A percentile compares a stretch with the other conserved stretches of the same genome.
Conservation (phyloP, 2,329 filamentous ascomycete genomes). For the Trichoderma asperellum region DNA sequence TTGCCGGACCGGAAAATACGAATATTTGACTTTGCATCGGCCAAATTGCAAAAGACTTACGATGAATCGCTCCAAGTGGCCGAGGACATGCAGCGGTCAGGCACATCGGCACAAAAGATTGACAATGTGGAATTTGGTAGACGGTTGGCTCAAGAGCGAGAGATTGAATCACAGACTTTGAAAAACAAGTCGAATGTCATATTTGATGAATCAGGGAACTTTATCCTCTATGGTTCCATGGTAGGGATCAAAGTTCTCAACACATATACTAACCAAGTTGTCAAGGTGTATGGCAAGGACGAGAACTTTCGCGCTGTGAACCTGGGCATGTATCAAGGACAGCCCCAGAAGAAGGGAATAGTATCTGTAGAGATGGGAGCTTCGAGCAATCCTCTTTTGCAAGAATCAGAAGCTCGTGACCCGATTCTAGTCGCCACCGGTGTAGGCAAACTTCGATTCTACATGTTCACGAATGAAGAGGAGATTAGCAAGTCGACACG, state of each 20-base stretch:
- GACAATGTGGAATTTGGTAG: slow-evolving; percentile 93
- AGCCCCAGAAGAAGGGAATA: slow-evolving; percentile 89
- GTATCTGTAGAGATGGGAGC: slow-evolving; percentile 98
- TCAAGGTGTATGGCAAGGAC: slow-evolving; percentile 88
- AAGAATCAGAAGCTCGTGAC: slow-evolving; percentile 88
- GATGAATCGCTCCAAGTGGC: slow-evolving; percentile 90
- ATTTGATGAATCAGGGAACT: slow-evolving; percentile 95
- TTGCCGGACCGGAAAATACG: slow-evolving; percentile 92
- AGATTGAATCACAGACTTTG: slow-evolving; percentile 72
- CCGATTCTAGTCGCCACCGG: slow-evolving; percentile 86
- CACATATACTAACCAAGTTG: slow-evolving; percentile 88
- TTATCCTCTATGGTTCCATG: slow-evolving; percentile 91
- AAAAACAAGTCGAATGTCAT: slow-evolving; percentile 79
- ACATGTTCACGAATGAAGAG: slow-evolving; percentile 94
- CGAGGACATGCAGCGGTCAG: slow-evolving; percentile 95
- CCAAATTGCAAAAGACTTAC: slow-evolving; percentile 87
- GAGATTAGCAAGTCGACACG: slow-evolving; percentile 81
- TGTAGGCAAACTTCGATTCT: slow-evolving; percentile 87
- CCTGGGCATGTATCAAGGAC: slow-evolving; percentile 88
- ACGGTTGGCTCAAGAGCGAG: slow-evolving; percentile 81
- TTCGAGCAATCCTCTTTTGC: slow-evolving; percentile 86
- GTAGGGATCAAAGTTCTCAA: slow-evolving; percentile 94
- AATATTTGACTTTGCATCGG: slow-evolving; percentile 88
- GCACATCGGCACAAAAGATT: slow-evolving; percentile 76
- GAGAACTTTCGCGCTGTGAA: slow-evolving; percentile 85